A percentile compares a stretch with the other conserved stretches of the same genome.
Conservation (phyloP, 371 early-diverging fungal species). For the Mortierella sp. region DNA sequence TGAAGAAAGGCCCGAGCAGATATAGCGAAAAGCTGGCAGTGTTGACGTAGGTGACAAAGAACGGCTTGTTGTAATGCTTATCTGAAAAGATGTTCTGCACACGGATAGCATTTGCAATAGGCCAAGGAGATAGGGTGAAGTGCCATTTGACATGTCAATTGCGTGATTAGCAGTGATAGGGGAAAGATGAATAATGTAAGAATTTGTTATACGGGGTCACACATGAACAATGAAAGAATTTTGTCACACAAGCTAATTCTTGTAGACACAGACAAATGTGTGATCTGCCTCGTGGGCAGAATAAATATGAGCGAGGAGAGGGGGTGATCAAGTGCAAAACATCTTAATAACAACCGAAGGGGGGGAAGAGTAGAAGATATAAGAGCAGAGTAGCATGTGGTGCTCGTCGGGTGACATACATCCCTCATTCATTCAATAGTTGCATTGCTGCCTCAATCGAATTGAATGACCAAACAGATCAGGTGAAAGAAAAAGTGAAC, state of each 20-base stretch:
- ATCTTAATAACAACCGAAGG: neutral
- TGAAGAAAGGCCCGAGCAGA: conserved; percentile 61
- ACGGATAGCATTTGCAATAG: no score
- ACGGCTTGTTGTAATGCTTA: conserved; percentile 79
- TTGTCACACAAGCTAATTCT: neutral
- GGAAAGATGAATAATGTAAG: neutral
- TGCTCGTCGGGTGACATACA: no score
- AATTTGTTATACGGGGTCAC: neutral
- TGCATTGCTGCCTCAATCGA: neutral
- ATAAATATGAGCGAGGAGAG: neutral
- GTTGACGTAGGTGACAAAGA: conserved; percentile 84
- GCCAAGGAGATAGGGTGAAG: neutral
- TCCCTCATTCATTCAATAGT: neutral
- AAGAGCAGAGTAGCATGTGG: neutral
- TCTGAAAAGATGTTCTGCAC: conserved; percentile 77
- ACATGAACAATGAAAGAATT: neutral
- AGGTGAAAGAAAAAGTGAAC: neutral
- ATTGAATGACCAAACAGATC: conserved; percentile 3
- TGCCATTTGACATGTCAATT: conserved; percentile 12
- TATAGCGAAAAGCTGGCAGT: conserved; percentile 85
- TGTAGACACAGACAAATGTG: neutral
- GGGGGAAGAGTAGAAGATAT: neutral
- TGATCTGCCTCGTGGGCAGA: neutral
- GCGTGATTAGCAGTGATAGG: conserved; percentile 7
- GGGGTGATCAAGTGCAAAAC: neutral